phyloP scores from a whole-genome alignment of 352 stramenopile genomes.

The Phytopythium mirpurense region DNA sequence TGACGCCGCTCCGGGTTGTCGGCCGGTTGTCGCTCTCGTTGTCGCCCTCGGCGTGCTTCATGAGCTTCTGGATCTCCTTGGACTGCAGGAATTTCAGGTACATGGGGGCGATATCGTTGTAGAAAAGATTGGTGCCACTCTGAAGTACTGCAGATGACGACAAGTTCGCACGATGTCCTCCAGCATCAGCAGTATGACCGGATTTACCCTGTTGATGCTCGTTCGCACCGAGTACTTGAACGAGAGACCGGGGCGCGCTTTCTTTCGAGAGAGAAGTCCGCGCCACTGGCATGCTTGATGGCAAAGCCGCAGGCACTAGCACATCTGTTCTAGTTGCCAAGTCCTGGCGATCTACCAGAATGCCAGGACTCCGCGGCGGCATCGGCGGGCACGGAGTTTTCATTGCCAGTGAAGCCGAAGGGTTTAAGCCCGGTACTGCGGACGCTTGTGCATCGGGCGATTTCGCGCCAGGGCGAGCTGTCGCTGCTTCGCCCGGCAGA shows the following conservation, averaged over 20 bases:
- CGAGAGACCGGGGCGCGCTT: not conserved
- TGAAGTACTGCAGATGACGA: not conserved
- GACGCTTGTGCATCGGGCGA: not conserved
- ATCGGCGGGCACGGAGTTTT: not conserved
- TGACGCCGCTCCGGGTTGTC: not conserved
- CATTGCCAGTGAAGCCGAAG: not conserved
- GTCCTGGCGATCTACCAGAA: not conserved
- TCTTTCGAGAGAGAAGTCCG: not conserved
- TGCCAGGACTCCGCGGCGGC: not conserved
- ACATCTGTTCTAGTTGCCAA: no score
- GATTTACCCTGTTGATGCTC: no score
- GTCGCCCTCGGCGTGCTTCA: conserved; percentile 20
- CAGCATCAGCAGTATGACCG: not conserved
- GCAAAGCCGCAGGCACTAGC: not conserved
- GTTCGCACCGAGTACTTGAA: not conserved
- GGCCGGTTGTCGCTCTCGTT: not conserved
- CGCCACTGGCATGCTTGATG: not conserved
- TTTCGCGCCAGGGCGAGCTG: not conserved
- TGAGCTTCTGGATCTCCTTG: conserved; percentile 50
- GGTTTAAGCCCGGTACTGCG: not conserved
- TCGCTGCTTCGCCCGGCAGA: conserved; percentile 10
- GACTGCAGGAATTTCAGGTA: conserved; percentile 75
- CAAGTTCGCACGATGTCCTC: not conserved
- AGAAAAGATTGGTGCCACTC: conserved; percentile 40
- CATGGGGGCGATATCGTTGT: conserved; percentile 66